Evolutionary conservation across 2,329 filamentous ascomycete species (phyloP), one percentile per base, ranked within the genome.

Genomic region (Hypoxylon sp.): DNA sequence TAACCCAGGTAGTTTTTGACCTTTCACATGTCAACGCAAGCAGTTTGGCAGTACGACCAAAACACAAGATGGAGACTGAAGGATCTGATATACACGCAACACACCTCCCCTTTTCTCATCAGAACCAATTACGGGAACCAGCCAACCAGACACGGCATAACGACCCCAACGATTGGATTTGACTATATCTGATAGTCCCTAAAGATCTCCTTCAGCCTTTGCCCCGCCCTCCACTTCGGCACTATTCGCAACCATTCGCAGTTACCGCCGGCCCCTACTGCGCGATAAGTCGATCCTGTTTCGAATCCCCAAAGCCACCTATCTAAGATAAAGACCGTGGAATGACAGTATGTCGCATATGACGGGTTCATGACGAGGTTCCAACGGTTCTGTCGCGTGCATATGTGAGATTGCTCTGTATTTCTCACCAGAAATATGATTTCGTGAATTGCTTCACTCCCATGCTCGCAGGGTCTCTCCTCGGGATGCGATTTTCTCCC

Each of bases 1-100:
- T n/a, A 37, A 17, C 32, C 13, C 7, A 41, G 20, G 10, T 19
- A n/a, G 34, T 28, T 26, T 4, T 26, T 4, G 24, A 26, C 24
- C 24, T 56, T 64, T 66, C 64, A 66, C 64, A 66, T 66, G 64
- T 15, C 49, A 20, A 43, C 32, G 20, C 39, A 43, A 37, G 11
- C 24, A 11, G 57, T 60, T 44, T 48, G 43, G 11, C 24, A 11
- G 57, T 60, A 49, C 52, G 43, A 53, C 56, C 41, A 22, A 32
- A 15, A 5, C 17, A 15, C 19, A 44, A 24, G 17, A 11, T 44
- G 17, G 1, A 10, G 17, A 22, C 10, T 20, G 17, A 7, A 43
- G 52, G 30, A 39, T 49, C 32, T 20, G 19, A 41, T 34, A 19
- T 20, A 48, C 20, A 49, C 54, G 24, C 34, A 15, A 50, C 26